phyloP scores from a whole-genome alignment of 2,329 filamentous ascomycete genomes.

The Fusarium sp. region DNA sequence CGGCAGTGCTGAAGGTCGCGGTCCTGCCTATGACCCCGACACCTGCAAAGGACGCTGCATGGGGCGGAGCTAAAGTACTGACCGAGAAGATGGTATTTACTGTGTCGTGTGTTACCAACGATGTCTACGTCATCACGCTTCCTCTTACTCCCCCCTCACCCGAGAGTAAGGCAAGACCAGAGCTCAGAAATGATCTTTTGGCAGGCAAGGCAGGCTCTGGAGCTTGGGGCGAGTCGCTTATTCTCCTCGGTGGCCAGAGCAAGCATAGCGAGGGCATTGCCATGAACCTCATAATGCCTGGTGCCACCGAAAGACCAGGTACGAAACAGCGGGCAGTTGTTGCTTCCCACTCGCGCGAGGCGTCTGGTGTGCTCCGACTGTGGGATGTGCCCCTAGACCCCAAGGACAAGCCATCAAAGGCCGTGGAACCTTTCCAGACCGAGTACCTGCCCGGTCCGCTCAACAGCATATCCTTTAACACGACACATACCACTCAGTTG shows the following conservation, averaged over 20 bases:
- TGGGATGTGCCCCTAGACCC: conserved; percentile 66
- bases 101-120: conserved; percentile 67
- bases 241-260: conserved; percentile 64
- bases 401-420: conserved; percentile 46
- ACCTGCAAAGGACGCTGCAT: conserved; percentile 59
- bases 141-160: conserved; percentile 71
- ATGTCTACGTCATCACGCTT: conserved; percentile 67
- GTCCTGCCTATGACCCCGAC: conserved; percentile 64
- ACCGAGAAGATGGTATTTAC: conserved; percentile 70
- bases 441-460: conserved; percentile 68
- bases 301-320: conserved; percentile 53
- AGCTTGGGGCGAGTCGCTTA: conserved; percentile 71
- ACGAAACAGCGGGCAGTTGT: conserved; percentile 61
- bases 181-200: conserved; percentile 62
- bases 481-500: conserved; percentile 67
- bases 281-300: conserved; percentile 62
- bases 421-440: conserved; percentile 66
- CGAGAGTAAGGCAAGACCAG: conserved; percentile 66
- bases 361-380: conserved; percentile 66
- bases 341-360: conserved; percentile 69
- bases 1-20: conserved; percentile 65
- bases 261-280: conserved; percentile 66
- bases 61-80: conserved; percentile 60
- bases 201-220: conserved; percentile 68
- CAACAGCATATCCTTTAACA: conserved; percentile 69